A percentile compares a stretch with the other conserved stretches of the same genome.
phyloP scores from a whole-genome alignment of 2,329 filamentous ascomycete genomes.

The Neoarthrinium moseri region DNA sequence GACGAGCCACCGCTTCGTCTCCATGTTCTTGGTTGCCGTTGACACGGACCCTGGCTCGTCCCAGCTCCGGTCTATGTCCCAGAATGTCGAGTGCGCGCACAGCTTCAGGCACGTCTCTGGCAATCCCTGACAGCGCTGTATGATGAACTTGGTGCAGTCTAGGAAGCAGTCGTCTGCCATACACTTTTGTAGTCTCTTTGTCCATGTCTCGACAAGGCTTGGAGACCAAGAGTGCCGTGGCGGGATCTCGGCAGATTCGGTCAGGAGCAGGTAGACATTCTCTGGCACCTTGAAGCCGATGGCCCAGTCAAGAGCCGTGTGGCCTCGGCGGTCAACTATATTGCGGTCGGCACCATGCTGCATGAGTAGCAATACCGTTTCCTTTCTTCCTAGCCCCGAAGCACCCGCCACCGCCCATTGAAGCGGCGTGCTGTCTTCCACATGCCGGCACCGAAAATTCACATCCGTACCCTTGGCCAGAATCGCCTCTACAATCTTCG shows the following conservation, averaged over 20 bases:
- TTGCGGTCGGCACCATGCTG: background rate
- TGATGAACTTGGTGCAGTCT: conserved; percentile 1
- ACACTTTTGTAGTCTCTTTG: background rate
- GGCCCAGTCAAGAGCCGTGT: background rate
- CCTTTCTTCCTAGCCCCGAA: background rate
- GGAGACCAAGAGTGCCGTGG: background rate
- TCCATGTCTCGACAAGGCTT: background rate
- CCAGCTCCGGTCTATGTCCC: conserved; percentile 1
- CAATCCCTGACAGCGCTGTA: background rate
- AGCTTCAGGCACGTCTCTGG: conserved; percentile 1
- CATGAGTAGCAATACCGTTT: background rate
- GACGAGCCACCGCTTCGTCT: conserved; percentile 2
- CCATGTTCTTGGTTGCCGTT: background rate
- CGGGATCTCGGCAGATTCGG: background rate
- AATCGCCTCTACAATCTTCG: background rate
- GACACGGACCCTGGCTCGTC: background rate
- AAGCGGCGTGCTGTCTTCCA: background rate
- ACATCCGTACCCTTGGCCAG: background rate
- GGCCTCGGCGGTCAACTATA: background rate
- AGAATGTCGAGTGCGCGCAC: background rate
- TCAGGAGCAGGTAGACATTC: background rate
- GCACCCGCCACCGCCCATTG: background rate
- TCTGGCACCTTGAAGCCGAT: background rate
- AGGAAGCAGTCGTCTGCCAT: background rate
- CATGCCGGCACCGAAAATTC: background rate